Conservation (phyloP, 2,329 filamentous ascomycete genomes). For the Elsinoe perseae region DNA sequence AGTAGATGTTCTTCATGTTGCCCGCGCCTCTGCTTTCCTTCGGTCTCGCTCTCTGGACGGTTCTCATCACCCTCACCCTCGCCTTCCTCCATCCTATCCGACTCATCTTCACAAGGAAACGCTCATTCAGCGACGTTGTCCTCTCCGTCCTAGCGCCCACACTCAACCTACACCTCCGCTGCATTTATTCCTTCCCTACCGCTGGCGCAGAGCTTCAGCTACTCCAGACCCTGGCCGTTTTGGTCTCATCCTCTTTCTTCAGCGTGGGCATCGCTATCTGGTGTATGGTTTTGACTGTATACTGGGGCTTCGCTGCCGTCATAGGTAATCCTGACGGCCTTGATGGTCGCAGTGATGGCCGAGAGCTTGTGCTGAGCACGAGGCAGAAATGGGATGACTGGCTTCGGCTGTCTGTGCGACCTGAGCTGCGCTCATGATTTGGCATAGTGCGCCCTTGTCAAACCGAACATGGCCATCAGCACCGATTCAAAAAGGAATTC, state of each 20-base stretch:
- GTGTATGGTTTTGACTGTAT: conserved; percentile 52
- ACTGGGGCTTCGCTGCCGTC: conserved; percentile 55
- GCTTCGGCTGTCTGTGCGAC: conserved; percentile 30
- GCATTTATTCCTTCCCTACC: conserved; percentile 38
- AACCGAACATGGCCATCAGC: no score
- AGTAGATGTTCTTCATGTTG: conserved; percentile 44
- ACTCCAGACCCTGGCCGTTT: conserved; percentile 41
- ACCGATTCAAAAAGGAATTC: no score
- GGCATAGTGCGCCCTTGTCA: not conserved
- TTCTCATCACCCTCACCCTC: conserved; percentile 45
- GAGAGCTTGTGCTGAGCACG: conserved; percentile 51
- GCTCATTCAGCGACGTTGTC: conserved; percentile 45
- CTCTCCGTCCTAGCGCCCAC: conserved; percentile 47
- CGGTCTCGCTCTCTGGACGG: conserved; percentile 47
- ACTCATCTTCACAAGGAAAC: conserved; percentile 34
- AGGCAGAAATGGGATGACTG: conserved; percentile 55
- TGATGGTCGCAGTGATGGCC: conserved; percentile 53
- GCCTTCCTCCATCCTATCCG: conserved; percentile 41
- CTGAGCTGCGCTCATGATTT: conserved; percentile 22
- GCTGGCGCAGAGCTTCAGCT: conserved; percentile 32
- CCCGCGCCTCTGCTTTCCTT: conserved; percentile 50
- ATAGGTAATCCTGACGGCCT: conserved; percentile 54
- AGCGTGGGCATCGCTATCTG: conserved; percentile 50
- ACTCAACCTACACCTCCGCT: conserved; percentile 44
- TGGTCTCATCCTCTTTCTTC: conserved; percentile 49